Evolutionary conservation across 345 rosid genomes (phyloP), one percentile per base, ranked within the genome.

Genomic region (Anacardium occidentale): DNA sequence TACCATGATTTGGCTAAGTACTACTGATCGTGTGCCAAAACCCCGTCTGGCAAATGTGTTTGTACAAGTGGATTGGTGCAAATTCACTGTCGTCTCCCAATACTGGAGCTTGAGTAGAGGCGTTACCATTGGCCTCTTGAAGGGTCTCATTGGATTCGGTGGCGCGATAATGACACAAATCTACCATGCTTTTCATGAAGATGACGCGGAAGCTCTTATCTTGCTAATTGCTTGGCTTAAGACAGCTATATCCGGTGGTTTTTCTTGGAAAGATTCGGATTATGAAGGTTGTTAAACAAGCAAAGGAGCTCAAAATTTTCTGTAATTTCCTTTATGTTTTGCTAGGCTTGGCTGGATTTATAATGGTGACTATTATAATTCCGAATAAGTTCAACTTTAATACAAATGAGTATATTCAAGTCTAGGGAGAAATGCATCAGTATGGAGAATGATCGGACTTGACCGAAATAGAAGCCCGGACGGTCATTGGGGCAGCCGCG

Each of bases 1-100:
- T 69, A 74, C 80, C 80, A 79, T 87, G 83, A 83, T 85, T 3
- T 85, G 85, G 89, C 75, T 83, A 1, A 83, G 84, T 25, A 87
- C 81, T 18, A 85, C 87, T 0, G 37, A 74, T 55, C 76, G 79
- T 47, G 78, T 82, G 8, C 47, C 84, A 13, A 76, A 76, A 47
- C 87, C 87, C 45, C 74, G 78, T 87, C 7, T 87, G 90, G 90
- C 82, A 83, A 1, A 87, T 87, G 90, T 87, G 88, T 54, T 47
- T 83, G 0, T 87, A 79, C 67, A 83, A 83, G 12, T 87, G 85
- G 32, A 29, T 85, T 4, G 90, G 88, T 10, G 84, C 90, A 3
- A 87, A 87, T 75, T 87, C 90, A 0, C 90, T 83, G 70, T 76
- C 90, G 2, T 87, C 85, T 22, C 83, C 88, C 66, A 85, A 85